Base-by-base conservation (phyloP, 805 yeast species). In the Millerozyma miso region DNA sequence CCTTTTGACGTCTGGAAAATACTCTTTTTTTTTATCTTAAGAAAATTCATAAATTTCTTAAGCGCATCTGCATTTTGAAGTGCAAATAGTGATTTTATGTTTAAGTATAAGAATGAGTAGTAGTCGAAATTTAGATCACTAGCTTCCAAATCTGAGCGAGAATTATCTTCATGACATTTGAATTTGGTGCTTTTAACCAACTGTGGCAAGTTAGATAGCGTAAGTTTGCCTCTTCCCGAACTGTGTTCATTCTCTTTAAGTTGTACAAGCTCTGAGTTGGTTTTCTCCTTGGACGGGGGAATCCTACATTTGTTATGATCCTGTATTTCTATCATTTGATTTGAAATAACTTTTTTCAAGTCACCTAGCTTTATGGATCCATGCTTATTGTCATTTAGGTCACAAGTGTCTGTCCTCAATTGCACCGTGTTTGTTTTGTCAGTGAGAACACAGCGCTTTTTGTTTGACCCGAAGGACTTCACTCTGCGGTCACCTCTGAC, bases 331-430 rank as follows among this genome's bases (percentile, higher is more conserved):
- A 7, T 10, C 29, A 6, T 23, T 23, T 23, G 29, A 7, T 6
- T 7, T 23, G 29, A 7, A 23, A 23, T 23, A 23, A 23, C 10
- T 23, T 23, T 23, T 7, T 10, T 10, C 10, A 23, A 23, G 4
- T 33, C 40, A 20, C 46, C 33, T 14, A 33, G 16, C 20, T 33
- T 16, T 64, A 60, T 41, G 17, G 40, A 12, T 35, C 67, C 5
- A 51, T 71, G 10, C 53, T 67, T 10, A 35, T 62, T n/a, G 65
- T 63, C 26, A 47, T 75, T 15, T 61, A 73, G 0, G 50, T 60
- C 29, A 66, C 10, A 6, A 23, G 10, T 10, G 6, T 10, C 29
- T 23, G 10, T 10, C 10, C 10, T 6, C 6, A 10, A 23, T 6
- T 23, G 29, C 6, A 7, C 10, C 10, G 10, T 23, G 29, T 35